Base-by-base conservation (phyloP, 768 basidiomycete genomes). In the Kwoniella europaea region DNA sequence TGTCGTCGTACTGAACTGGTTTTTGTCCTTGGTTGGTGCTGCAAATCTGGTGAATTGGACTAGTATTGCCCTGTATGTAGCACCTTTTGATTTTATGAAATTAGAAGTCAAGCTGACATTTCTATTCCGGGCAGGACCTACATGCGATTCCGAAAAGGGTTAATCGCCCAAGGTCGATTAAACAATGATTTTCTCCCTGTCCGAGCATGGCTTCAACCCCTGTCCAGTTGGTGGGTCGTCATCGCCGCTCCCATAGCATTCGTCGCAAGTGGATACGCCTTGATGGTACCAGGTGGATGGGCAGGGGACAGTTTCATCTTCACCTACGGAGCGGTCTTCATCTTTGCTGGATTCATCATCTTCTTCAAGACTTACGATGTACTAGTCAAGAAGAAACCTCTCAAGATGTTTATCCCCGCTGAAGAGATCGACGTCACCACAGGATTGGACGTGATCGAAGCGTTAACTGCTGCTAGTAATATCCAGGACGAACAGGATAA, bases 11-110 rank as follows among this genome's bases (percentile, higher is more conserved):
- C 62, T 74, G 9, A 60, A 58, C 24, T 74, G 69, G 68, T 74
- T 70, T 44, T 64, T 68, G 46, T 67, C 64, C 15, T 56, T 79
- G 2, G 73, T 74, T n/a, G 74, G 73, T 43, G 72, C 73, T 2
- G 68, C 73, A 35, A 70, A 76, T 42, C 61, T 79, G 53, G 58
- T 79, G 9, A 79, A 69, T 44, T 79, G 77, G 77, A 67, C 71
- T 15, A 63, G 67, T 4, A 67, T 74, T 43, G 69, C 68, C 0
- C 50, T 63, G 72, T 74, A 50, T 59, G 72, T 58, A 4, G 9
- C 20, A 20, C 44, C 1, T 2, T 41, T 13, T 46, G 5, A 7
- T 4, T 13, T 1, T 16, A 20, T 13, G 16, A 22, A 16, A 56
- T 16, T 15, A 2, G 35, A 69, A 22, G 16, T 52, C 60, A 35